phyloP scores from a whole-genome alignment of 2,329 filamentous ascomycete species.

The Apiospora phragmitis region DNA sequence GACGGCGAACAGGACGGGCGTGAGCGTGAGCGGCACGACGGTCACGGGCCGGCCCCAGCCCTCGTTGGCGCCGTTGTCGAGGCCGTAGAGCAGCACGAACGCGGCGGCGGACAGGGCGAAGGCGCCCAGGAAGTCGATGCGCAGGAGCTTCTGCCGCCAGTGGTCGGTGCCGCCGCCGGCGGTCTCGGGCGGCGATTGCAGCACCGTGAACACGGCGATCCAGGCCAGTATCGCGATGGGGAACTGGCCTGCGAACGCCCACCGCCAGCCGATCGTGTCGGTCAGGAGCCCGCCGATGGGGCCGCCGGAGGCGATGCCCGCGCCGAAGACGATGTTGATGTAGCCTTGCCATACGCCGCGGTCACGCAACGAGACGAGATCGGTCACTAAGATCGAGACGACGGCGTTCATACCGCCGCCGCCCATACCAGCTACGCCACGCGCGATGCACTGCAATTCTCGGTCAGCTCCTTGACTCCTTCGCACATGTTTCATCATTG shows the following conservation, averaged over 20 bases:
- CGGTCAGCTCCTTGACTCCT: neutral
- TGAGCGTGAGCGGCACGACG: conserved; percentile 46
- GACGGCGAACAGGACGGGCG: conserved; percentile 59
- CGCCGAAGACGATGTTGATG: conserved; percentile 67
- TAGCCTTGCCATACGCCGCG: conserved; percentile 65
- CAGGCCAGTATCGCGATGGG: conserved; percentile 69
- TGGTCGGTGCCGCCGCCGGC: conserved; percentile 48
- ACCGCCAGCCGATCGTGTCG: conserved; percentile 74
- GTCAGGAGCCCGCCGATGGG: conserved; percentile 72
- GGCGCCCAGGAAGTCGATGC: conserved; percentile 75
- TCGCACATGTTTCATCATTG: neutral
- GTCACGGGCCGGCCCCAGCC: conserved; percentile 64
- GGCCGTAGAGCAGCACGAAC: conserved; percentile 63
- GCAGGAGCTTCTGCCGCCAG: conserved; percentile 65
- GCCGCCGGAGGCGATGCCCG: conserved; percentile 68
- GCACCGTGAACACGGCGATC: conserved; percentile 59
- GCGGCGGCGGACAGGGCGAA: conserved; percentile 65
- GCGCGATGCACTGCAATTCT: conserved; percentile 51
- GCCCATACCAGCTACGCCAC: conserved; percentile 46
- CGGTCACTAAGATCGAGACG: conserved; percentile 61
- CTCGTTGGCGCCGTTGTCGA: conserved; percentile 73
- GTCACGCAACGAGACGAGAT: conserved; percentile 62
- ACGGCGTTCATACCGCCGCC: conserved; percentile 65
- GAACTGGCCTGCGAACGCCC: conserved; percentile 71
- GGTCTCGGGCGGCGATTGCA: conserved; percentile 62